Evolutionary conservation across 768 basidiomycete genomes (phyloP).

Genomic region (Cantharellus anzutake): DNA sequence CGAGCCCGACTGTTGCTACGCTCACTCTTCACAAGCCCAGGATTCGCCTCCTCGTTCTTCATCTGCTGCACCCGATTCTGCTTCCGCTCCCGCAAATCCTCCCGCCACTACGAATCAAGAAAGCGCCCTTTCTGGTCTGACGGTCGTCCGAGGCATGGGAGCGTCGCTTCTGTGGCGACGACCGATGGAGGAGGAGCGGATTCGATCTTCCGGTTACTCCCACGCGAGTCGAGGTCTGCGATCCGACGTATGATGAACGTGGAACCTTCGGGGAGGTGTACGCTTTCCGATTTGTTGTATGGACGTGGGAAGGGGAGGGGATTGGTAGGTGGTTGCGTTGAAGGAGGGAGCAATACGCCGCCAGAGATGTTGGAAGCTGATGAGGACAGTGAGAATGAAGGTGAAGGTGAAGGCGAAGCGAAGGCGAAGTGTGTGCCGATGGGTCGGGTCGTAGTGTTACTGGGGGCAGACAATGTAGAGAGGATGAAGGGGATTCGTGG

Average conservation of each 20-base stretch:
- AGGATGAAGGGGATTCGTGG: slow-evolving; percentile 81
- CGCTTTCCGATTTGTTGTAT: slow-evolving; percentile 76
- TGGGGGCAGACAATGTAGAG: slow-evolving; percentile 46
- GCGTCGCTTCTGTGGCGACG: not conserved
- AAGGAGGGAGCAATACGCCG: slow-evolving; percentile 24
- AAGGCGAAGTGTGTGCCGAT: slow-evolving; percentile 10
- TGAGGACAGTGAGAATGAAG: slow-evolving; percentile 1
- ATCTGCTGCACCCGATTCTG: not conserved
- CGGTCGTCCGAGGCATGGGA: not conserved
- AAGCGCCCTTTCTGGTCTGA: not conserved
- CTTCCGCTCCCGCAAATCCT: not conserved
- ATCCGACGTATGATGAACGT: slow-evolving; percentile 88
- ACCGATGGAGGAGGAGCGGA: slow-evolving; percentile 36
- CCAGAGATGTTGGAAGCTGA: slow-evolving; percentile 21
- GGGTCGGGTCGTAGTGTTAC: too few relatives aligned
- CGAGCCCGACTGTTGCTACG: not conserved
- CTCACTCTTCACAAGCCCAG: not conserved
- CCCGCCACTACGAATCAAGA: not conserved
- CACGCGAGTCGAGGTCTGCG: slow-evolving; percentile 77
- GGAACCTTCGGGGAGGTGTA: slow-evolving; percentile 76
- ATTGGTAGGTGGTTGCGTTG: slow-evolving; percentile 62
- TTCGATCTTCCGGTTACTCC: slow-evolving; percentile 89
- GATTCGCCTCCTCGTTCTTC: not conserved
- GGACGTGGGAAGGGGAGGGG: slow-evolving; percentile 58
- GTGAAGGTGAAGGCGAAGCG: slow-evolving; percentile 3